Percentiles rank a stretch among this genome's conserved stretches.
phyloP scores from a whole-genome alignment of 495 filamentous ascomycete genomes.

The Aspergillus leporis region DNA sequence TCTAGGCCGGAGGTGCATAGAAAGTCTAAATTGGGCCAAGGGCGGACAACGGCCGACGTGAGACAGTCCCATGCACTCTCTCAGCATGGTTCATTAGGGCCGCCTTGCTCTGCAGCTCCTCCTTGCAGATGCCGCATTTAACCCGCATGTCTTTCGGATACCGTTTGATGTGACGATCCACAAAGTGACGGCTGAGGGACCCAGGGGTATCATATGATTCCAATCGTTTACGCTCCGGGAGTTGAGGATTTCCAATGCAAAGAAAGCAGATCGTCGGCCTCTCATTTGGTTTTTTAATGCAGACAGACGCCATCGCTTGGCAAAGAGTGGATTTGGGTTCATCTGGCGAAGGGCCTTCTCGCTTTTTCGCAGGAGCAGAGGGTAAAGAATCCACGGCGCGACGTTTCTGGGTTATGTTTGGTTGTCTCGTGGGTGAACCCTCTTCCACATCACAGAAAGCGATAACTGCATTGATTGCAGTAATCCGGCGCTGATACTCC shows the following conservation, averaged over 20 bases:
- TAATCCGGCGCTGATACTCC: constrained; percentile 28
- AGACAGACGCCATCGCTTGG: constrained; percentile 21
- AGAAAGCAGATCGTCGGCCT: constrained; percentile 29
- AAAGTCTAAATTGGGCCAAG: constrained; percentile 1
- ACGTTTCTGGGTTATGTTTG: constrained; percentile 14
- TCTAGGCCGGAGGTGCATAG: background rate
- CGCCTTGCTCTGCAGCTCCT: constrained; percentile 22
- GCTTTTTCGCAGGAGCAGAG: constrained; percentile 1
- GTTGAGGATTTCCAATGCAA: constrained; percentile 18
- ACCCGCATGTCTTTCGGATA: constrained; percentile 25
- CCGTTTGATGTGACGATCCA: constrained; percentile 25
- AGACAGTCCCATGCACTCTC: constrained; percentile 22
- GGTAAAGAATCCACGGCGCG: constrained; percentile 7
- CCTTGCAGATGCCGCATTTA: constrained; percentile 23
- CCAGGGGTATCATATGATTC: constrained; percentile 19
- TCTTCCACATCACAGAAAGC: constrained; percentile 33
- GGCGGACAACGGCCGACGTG: constrained; percentile 3
- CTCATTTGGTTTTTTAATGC: constrained; percentile 20
- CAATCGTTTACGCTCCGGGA: constrained; percentile 19
- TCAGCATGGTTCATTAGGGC: constrained; percentile 26
- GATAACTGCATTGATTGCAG: constrained; percentile 30
- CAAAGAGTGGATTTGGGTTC: background rate
- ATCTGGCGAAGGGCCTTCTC: background rate
- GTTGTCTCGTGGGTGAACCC: constrained; percentile 19
- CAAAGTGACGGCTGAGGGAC: constrained; percentile 28